phyloP scores from a whole-genome alignment of 192 early-diverging fungal genomes.

The Endogone sp. region DNA sequence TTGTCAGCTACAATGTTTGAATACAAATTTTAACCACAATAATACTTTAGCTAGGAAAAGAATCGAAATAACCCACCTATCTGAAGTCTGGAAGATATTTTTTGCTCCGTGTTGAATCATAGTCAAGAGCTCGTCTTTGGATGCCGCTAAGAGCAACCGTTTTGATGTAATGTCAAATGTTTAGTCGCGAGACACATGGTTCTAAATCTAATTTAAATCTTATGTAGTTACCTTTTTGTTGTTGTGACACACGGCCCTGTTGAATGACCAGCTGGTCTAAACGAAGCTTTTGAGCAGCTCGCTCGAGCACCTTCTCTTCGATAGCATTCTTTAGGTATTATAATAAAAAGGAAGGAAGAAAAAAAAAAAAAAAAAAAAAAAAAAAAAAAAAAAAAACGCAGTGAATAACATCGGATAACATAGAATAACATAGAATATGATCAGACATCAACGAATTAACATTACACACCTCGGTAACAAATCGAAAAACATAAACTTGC shows the following conservation, averaged over 20 bases:
- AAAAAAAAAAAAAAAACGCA: neutral
- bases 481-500: slow-evolving; percentile 94
- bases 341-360: neutral
- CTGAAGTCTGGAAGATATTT: slow-evolving; percentile 66
- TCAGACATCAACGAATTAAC: neutral
- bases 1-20: neutral
- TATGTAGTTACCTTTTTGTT: slow-evolving; percentile 49
- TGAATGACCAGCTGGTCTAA: slow-evolving; percentile 99
- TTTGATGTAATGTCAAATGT: slow-evolving; percentile 1
- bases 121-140: slow-evolving; percentile 81
- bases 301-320: slow-evolving; percentile 96
- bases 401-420: neutral
- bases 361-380: neutral
- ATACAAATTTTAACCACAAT: slow-evolving; percentile 13
- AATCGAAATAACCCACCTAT: too few relatives aligned
- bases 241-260: slow-evolving; percentile 80
- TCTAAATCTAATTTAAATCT: neutral
- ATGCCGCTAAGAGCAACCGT: slow-evolving; percentile 34
- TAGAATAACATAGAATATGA: neutral
- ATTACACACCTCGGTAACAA: slow-evolving; percentile 78
- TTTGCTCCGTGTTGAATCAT: slow-evolving; percentile 99
- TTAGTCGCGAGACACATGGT: neutral
- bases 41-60: too few relatives aligned
- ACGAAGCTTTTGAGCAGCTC: slow-evolving; percentile 94
- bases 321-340: slow-evolving; percentile 77